Percentiles rank a stretch among this genome's conserved stretches.
Conservation (phyloP, 2,329 filamentous ascomycete species). For the Neonectria ditissima region DNA sequence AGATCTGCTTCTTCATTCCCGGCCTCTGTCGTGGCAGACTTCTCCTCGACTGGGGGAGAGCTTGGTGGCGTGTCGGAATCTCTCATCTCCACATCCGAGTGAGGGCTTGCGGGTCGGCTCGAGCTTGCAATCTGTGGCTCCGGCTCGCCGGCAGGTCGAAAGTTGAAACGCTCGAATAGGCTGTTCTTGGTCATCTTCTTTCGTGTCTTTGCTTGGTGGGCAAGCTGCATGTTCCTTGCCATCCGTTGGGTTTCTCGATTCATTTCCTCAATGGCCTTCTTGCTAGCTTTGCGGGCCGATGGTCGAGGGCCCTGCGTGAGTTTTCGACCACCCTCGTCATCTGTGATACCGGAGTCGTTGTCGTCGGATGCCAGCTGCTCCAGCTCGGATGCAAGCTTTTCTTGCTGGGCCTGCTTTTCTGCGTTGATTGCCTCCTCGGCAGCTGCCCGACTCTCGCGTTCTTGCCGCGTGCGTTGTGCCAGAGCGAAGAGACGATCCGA, state of each 20-base stretch:
- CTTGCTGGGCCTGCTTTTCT: slow-evolving; percentile 55
- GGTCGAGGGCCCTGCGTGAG: slow-evolving; percentile 78
- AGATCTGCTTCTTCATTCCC: slow-evolving; percentile 27
- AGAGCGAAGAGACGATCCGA: slow-evolving; percentile 77
- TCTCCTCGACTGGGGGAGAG: slow-evolving; percentile 65
- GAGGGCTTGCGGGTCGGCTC: slow-evolving; percentile 64
- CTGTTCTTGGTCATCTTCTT: slow-evolving; percentile 90
- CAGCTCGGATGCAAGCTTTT: slow-evolving; percentile 51
- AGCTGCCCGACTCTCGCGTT: slow-evolving; percentile 75
- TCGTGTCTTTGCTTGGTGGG: slow-evolving; percentile 88
- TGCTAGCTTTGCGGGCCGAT: slow-evolving; percentile 83
- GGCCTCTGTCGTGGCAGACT: slow-evolving; percentile 34
- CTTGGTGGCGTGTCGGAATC: slow-evolving; percentile 77
- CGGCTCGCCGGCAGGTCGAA: slow-evolving; percentile 59
- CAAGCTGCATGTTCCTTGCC: slow-evolving; percentile 88
- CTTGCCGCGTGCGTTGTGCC: slow-evolving; percentile 78
- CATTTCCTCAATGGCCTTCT: slow-evolving; percentile 96
- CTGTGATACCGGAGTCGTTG: slow-evolving; percentile 65
- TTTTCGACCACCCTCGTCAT: slow-evolving; percentile 72
- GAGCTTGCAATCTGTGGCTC: slow-evolving; percentile 63
- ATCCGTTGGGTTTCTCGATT: slow-evolving; percentile 93
- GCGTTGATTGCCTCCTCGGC: slow-evolving; percentile 63
- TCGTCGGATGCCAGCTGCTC: slow-evolving; percentile 51
- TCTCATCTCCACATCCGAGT: slow-evolving; percentile 64
- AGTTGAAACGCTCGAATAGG: slow-evolving; percentile 87